phyloP scores from a whole-genome alignment of 257 asterid species.

The Lycium ferocissimum region DNA sequence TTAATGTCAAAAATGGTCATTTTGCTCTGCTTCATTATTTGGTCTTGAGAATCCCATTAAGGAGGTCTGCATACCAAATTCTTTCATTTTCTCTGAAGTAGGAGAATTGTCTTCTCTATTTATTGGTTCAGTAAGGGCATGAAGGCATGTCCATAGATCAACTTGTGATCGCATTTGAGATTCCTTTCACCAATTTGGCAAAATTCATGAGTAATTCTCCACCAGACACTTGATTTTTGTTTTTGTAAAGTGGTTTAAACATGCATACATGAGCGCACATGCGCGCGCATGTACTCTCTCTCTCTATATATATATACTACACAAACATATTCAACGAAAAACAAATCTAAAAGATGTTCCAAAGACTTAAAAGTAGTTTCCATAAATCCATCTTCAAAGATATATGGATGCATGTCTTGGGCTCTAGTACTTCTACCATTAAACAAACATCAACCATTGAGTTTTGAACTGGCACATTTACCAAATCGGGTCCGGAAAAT shows the following conservation, averaged over 20 bases:
- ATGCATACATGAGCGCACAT: too few species aligned
- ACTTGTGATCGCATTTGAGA: neutral
- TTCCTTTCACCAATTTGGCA: too few species aligned
- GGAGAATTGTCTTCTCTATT: too few species aligned
- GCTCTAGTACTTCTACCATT: neutral
- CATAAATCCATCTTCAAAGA: neutral
- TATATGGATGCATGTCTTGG: neutral
- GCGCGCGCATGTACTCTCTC: neutral
- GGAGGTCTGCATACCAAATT: too few species aligned
- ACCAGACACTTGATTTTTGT: too few species aligned
- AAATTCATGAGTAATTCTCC: neutral
- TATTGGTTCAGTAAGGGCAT: too few species aligned
- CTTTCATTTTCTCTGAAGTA: neutral
- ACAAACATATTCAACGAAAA: neutral
- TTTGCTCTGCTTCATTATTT: neutral
- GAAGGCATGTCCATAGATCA: too few species aligned
- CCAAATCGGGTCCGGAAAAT: neutral
- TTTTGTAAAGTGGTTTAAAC: too few species aligned
- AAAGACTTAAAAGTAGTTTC: neutral
- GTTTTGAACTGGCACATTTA: neutral
- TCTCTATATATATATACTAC: neutral
- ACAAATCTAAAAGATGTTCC: neutral
- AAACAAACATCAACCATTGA: neutral
- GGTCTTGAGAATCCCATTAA: neutral
- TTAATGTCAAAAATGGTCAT: neutral